phyloP scores from a whole-genome alignment of 495 filamentous ascomycete genomes.

The Friedmanniomyces simplex region DNA sequence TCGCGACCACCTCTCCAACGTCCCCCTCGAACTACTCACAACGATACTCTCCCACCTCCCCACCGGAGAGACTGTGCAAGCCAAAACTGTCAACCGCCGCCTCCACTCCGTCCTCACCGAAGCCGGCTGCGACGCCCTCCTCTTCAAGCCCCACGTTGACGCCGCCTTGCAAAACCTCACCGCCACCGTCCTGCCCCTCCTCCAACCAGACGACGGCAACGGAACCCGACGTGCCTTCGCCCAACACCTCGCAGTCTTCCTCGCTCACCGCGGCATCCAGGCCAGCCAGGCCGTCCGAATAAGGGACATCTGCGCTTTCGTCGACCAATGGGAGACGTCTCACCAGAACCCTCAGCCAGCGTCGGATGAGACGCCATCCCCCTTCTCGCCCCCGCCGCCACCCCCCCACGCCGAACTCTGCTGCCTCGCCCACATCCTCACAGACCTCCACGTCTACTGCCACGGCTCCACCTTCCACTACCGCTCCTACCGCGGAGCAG shows the following conservation, averaged over 20 bases:
- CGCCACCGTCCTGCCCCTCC: neutral
- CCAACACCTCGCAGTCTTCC: neutral
- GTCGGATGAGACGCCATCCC: neutral
- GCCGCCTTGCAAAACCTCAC: neutral
- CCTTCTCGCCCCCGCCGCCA: neutral
- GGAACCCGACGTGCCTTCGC: neutral
- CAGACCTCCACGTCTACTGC: neutral
- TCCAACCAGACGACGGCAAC: neutral
- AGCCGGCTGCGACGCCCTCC: neutral
- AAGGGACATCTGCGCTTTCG: neutral
- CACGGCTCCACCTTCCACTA: neutral
- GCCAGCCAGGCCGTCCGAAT: neutral
- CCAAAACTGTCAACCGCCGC: neutral
- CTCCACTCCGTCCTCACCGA: neutral
- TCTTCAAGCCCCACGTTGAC: neutral
- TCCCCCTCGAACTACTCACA: neutral
- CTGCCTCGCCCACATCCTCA: neutral
- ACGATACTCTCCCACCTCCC: neutral
- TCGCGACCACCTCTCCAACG: neutral
- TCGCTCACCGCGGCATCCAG: neutral
- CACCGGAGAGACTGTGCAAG: neutral
- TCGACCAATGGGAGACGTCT: neutral
- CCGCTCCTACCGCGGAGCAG: neutral
- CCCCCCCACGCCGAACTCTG: neutral
- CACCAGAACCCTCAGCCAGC: neutral